These are phyloP conservation scores for Fennellomyces sp. DNA, from an alignment of 371 early-diverging fungal genomes.

Conservation along the genomic window DNA sequence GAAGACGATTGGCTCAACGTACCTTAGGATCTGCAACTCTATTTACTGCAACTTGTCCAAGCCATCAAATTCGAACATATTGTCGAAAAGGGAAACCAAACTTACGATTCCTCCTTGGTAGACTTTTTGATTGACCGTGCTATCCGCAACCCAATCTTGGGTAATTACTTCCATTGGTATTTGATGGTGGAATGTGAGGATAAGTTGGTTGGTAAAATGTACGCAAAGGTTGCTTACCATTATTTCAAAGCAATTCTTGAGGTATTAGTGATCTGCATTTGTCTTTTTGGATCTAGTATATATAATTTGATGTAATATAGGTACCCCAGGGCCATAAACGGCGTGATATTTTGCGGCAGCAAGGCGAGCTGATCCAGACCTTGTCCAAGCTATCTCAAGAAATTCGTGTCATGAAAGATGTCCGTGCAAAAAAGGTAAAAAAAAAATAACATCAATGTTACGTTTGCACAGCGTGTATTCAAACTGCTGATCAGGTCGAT, in stretches of 20 bases:
- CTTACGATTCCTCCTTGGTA: constrained; percentile 75
- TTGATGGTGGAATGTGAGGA: constrained; percentile 90
- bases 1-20: neutral
- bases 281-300: neutral
- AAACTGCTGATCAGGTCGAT: constrained; percentile 66
- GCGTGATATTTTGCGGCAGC: constrained; percentile 76
- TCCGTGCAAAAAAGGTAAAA: constrained; percentile 78
- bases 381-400: constrained; percentile 75
- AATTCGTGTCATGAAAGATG: constrained; percentile 76
- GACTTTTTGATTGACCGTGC: constrained; percentile 89
- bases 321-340: constrained; percentile 67
- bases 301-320: constrained; percentile 21
- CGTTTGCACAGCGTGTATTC: neutral
- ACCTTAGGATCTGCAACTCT: constrained; percentile 83
- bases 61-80: constrained; percentile 93
- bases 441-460: neutral
- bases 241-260: constrained; percentile 76
- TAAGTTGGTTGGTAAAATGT: constrained; percentile 74
- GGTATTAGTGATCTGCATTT: constrained; percentile 22
- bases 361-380: constrained; percentile 81
- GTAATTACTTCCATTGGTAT: constrained; percentile 95
- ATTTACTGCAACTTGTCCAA: constrained; percentile 94
- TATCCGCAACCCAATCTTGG: constrained; percentile 77
- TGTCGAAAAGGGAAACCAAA: constrained; percentile 35
- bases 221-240: constrained; percentile 82